These are phyloP conservation scores for Penicillium occitanis DNA, from an alignment of 2,329 filamentous ascomycete species.

Conservation along the genomic window DNA sequence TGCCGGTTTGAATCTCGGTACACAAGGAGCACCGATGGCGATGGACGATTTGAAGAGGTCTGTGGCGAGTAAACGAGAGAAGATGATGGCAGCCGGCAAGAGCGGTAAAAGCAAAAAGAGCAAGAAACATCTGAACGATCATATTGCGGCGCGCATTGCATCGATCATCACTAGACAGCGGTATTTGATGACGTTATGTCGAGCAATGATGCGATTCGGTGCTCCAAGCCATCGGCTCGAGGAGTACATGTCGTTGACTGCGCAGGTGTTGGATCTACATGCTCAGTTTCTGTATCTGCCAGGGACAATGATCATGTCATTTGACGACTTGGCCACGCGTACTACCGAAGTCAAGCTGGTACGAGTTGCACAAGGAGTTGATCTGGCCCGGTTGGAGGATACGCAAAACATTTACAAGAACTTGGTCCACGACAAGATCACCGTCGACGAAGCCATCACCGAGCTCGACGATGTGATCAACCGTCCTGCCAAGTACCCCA, in stretches of 20 bases:
- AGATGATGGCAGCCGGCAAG: constrained; percentile 4
- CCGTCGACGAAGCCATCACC: constrained; percentile 46
- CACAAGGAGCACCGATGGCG: constrained; percentile 14
- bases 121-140: constrained; percentile 46
- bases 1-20: constrained; percentile 20
- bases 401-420: constrained; percentile 51
- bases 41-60: constrained; percentile 21
- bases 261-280: constrained; percentile 83
- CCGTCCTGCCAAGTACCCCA: constrained; percentile 56
- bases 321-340: constrained; percentile 57
- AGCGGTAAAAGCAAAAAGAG: constrained; percentile 35
- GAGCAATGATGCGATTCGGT: constrained; percentile 83
- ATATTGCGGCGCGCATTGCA: constrained; percentile 62
- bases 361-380: constrained; percentile 43
- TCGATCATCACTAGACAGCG: constrained; percentile 74
- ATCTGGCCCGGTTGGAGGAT: constrained; percentile 45
- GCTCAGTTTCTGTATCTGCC: constrained; percentile 88
- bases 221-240: constrained; percentile 89
- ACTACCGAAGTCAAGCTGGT: constrained; percentile 50
- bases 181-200: constrained; percentile 81
- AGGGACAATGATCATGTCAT: constrained; percentile 91
- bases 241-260: constrained; percentile 85
- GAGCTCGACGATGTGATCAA: constrained; percentile 56
- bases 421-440: constrained; percentile 49
- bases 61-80: constrained; percentile 17